Evolutionary conservation across 352 stramenopile genomes (phyloP), one percentile per base, ranked within the genome.

Genomic region (Plasmopara viticola): DNA sequence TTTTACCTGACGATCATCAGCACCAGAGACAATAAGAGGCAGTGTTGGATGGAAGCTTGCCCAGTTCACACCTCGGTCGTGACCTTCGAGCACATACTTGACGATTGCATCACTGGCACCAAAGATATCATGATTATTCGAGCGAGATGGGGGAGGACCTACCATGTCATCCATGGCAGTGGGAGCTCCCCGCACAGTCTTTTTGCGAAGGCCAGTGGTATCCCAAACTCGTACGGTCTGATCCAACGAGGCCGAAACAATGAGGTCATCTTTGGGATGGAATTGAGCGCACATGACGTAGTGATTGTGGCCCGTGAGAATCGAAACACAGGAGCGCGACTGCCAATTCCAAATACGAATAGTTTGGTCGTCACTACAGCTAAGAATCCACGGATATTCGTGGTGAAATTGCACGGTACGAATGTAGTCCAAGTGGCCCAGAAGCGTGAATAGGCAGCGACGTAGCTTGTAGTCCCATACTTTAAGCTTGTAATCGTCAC

Each of bases 401-500:
- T 95, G 87, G 80, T 99, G 97, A 78, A 99, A 99, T 79, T 98
- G 90, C 43, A 99, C 97, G 41, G 96, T 99, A 52, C 97, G 90
- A 64, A 99, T 99, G 78, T 99, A 99, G 86, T 99, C 97, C 52
- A 99, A 73, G 68, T 99, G 97, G 2, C 97, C 97, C 9, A 99
- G 76, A 15, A 99, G 70, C 6, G 97, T 99, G 68, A 99, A 99
- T 6, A 99, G 81, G 66, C 97, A 99, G 48, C 96, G 82, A 34
- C 96, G 89, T 39, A 99, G 83, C 78, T 99, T 99, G 75, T 98
- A 99, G 77, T 99, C 97, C 97, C 97, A 99, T 17, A 99, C 96
- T 78, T 99, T 99, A 63, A 99, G 97, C 73, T 99, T 99, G 92
- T 99, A 99, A 74, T 99, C 97, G 68, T 99, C 97, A 20, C 97